Percentiles rank a stretch among this genome's conserved stretches.
phyloP scores from a whole-genome alignment of 176 grass and related monocot species.

The Metroxylon sagu region DNA sequence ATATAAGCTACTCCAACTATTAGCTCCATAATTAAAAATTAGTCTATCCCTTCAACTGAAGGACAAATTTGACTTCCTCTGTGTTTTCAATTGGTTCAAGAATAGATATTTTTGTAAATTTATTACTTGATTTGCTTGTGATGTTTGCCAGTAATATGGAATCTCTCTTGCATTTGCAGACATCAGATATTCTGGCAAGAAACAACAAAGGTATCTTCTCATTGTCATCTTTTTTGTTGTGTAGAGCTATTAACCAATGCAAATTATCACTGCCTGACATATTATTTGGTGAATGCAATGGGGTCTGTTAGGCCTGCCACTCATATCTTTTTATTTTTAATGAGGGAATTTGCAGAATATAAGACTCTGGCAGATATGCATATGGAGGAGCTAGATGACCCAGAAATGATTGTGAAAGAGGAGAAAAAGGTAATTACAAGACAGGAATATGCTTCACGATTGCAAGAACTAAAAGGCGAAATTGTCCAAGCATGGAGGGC shows the following conservation, averaged over 20 bases:
- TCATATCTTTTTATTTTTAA: conserved; percentile 4
- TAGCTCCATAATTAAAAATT: too few species aligned
- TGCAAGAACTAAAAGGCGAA: conserved; percentile 20
- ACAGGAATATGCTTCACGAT: conserved; percentile 4
- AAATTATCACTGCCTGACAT: not conserved
- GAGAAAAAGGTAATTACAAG: conserved; percentile 13
- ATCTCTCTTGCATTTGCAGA: conserved; percentile 1
- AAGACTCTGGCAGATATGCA: conserved; percentile 8
- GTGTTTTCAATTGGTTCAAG: not conserved
- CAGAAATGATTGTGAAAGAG: conserved; percentile 1
- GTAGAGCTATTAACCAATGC: not conserved
- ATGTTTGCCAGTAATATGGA: not conserved
- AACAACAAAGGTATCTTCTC: conserved; percentile 10
- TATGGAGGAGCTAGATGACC: conserved; percentile 8
- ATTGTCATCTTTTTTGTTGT: not conserved
- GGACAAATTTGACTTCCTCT: too few species aligned
- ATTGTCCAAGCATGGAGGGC: conserved; percentile 15
- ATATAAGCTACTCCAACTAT: too few species aligned
- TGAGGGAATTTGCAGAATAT: not conserved
- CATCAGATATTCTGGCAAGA: conserved; percentile 1
- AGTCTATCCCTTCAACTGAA: too few species aligned
- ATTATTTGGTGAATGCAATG: not conserved
- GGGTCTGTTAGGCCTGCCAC: not conserved
- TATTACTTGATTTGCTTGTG: too few species aligned
- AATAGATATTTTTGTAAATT: not conserved